Evolutionary conservation across 768 basidiomycete genomes (phyloP).

Genomic region (Favolaschia claudopus): DNA sequence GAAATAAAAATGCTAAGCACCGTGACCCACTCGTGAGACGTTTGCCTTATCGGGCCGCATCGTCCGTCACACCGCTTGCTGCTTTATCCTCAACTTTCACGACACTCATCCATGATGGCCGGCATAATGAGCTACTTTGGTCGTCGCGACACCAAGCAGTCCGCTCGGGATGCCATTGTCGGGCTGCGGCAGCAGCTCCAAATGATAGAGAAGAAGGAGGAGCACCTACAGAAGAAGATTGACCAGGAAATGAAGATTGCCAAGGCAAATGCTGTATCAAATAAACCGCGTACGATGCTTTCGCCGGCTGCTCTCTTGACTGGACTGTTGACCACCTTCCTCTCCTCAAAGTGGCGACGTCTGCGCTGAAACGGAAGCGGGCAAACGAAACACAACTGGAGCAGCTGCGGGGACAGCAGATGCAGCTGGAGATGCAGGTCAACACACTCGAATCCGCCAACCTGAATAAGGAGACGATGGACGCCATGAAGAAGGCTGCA

Average conservation of each 20-base stretch:
- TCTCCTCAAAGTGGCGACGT: constrained; percentile 66
- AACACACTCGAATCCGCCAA: constrained; percentile 98
- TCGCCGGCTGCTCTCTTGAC: not conserved
- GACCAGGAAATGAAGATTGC: constrained; percentile 95
- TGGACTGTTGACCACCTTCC: constrained; percentile 5
- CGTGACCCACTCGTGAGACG: not conserved
- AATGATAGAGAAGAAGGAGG: constrained; percentile 99
- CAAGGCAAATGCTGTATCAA: constrained; percentile 89
- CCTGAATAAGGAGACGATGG: constrained; percentile 97
- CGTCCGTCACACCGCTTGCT: constrained; percentile 18
- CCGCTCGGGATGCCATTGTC: constrained; percentile 93
- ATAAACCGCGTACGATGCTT: constrained; percentile 89
- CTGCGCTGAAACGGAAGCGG: constrained; percentile 94
- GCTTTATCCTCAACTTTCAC: constrained; percentile 14
- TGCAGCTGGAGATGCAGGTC: constrained; percentile 96
- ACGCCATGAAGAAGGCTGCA: constrained; percentile 95
- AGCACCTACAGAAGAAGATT: constrained; percentile 94
- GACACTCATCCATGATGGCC: constrained; percentile 62
- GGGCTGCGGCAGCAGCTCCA: constrained; percentile 90
- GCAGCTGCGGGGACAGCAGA: constrained; percentile 79
- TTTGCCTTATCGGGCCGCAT: constrained; percentile 16
- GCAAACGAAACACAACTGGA: constrained; percentile 87
- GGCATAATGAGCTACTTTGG: constrained; percentile 91
- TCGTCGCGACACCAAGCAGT: constrained; percentile 81
- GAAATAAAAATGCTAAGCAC: not conserved